Base-by-base conservation (phyloP, 2,329 filamentous ascomycete genomes). In the Teratosphaeria epicoccoides region DNA sequence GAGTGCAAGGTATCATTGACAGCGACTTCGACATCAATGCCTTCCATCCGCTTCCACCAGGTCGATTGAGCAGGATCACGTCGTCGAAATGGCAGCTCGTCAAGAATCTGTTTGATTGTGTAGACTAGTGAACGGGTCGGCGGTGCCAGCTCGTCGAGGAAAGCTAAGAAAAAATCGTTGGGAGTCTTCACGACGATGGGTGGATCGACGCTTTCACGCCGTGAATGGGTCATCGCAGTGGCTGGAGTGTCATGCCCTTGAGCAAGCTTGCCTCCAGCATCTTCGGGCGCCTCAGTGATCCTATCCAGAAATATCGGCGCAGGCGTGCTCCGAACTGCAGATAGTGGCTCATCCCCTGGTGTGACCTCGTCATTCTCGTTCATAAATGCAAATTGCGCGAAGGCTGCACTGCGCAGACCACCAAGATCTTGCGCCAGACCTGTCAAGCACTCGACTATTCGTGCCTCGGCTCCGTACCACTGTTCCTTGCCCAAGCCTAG, bases 111-210 rank as follows among this genome's bases (percentile, higher is more conserved):
- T 10, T 88, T 88, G 37, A 98, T 71, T 0, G 93, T 97, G 61
- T 86, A 93, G 2, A 88, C 88, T n/a, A 98, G 73, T 0, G 91
- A 96, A 68, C 95, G 95, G 83, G 96, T 95, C 0, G 91, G 93
- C 1, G 93, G 93, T 0, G 93, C 93, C 22, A 98, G 75, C 58
- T 93, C 82, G 20, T 79, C 76, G 54, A 98, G 95, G 68, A 97
- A 98, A 4, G 90, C 77, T 10, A 88, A 83, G 65, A 97, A 97
- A 58, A 97, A 94, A 53, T 95, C 88, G 0, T 85, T 81, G 0
- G 90, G 61, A 24, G 55, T 61, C 43, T 63, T 59, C 2, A 53
- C 24, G 11, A 29, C 40, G 17, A 46, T 46, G 22, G 44, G 44
- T 17, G 33, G 33, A 11, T 50, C 47, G 3, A 52, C n/a, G 43